Evolutionary conservation across 768 basidiomycete genomes (phyloP).

Genomic region (Asterophora lycoperdoides): DNA sequence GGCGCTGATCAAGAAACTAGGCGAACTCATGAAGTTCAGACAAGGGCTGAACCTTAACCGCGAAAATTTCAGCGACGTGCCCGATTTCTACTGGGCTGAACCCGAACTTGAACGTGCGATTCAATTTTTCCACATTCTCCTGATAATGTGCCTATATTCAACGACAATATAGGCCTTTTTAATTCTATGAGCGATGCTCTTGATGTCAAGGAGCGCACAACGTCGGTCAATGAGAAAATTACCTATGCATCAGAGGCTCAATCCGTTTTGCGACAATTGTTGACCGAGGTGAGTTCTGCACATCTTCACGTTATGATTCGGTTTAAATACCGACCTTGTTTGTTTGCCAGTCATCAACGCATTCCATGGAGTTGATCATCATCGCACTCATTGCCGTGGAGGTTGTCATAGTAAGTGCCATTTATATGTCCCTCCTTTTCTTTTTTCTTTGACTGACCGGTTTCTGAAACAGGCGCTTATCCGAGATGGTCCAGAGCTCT

Average conservation of each 20-base stretch:
- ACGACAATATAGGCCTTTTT: conserved; percentile 59
- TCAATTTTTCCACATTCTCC: not conserved
- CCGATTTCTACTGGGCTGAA: conserved; percentile 94
- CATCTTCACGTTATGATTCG: not conserved
- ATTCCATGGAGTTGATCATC: conserved; percentile 94
- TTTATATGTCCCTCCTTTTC: not conserved
- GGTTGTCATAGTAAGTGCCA: conserved; percentile 67
- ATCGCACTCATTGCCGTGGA: conserved; percentile 93
- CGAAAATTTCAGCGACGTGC: conserved; percentile 85
- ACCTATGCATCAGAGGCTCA: conserved; percentile 89
- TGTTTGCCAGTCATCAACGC: conserved; percentile 77
- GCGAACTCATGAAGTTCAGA: conserved; percentile 86
- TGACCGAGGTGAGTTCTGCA: conserved; percentile 64
- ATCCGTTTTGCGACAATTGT: conserved; percentile 80
- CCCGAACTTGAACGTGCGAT: conserved; percentile 83
- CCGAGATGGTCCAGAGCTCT: conserved; percentile 74
- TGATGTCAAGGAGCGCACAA: conserved; percentile 79
- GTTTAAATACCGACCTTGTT: conserved; percentile 1
- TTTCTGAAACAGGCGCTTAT: conserved; percentile 53
- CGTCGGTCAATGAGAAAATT: conserved; percentile 86
- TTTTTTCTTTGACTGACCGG: conserved; percentile 3
- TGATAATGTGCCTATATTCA: not conserved
- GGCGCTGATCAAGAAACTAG: conserved; percentile 88
- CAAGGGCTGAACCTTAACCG: conserved; percentile 89
- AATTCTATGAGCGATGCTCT: conserved; percentile 80